phyloP scores from a whole-genome alignment of 2,329 filamentous ascomycete species.

The Ilyonectria mors-panacis region DNA sequence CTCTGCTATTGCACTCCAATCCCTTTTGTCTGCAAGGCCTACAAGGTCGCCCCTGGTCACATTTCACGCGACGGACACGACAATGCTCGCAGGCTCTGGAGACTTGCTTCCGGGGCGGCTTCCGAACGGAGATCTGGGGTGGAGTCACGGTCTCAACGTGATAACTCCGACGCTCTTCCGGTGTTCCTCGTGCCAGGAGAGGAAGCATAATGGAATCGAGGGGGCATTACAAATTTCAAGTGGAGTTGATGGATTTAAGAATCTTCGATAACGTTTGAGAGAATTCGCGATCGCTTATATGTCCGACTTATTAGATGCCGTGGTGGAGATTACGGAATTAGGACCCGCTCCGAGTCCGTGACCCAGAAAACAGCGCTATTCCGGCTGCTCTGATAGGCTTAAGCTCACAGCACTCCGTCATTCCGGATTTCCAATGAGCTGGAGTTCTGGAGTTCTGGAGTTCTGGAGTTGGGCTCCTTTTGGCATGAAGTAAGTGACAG shows the following conservation, averaged over 20 bases:
- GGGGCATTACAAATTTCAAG: conserved; percentile 7
- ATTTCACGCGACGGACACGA: conserved; percentile 40
- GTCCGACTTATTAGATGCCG: conserved; percentile 1
- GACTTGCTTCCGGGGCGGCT: conserved; percentile 39
- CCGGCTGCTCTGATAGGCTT: conserved; percentile 26
- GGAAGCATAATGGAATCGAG: conserved; percentile 18
- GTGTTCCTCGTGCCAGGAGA: conserved; percentile 26
- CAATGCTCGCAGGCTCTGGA: conserved; percentile 44
- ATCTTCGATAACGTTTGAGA: neutral
- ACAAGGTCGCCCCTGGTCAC: conserved; percentile 41
- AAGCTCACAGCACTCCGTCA: neutral
- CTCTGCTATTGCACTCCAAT: conserved; percentile 29
- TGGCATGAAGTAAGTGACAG: neutral
- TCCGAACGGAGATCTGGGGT: conserved; percentile 5
- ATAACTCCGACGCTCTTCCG: conserved; percentile 25
- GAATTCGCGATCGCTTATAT: conserved; percentile 16
- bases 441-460: conserved; percentile 29
- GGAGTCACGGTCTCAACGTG: neutral
- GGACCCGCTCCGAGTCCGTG: conserved; percentile 14
- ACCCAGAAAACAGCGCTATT: conserved; percentile 25
- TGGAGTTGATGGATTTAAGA: neutral
- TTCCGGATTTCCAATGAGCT: conserved; percentile 4
- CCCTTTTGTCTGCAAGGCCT: conserved; percentile 33
- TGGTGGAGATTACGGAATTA: conserved; percentile 34
- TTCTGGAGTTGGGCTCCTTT: conserved; percentile 29